Conservation (phyloP, 371 early-diverging fungal genomes). For the Mucor sp. region DNA sequence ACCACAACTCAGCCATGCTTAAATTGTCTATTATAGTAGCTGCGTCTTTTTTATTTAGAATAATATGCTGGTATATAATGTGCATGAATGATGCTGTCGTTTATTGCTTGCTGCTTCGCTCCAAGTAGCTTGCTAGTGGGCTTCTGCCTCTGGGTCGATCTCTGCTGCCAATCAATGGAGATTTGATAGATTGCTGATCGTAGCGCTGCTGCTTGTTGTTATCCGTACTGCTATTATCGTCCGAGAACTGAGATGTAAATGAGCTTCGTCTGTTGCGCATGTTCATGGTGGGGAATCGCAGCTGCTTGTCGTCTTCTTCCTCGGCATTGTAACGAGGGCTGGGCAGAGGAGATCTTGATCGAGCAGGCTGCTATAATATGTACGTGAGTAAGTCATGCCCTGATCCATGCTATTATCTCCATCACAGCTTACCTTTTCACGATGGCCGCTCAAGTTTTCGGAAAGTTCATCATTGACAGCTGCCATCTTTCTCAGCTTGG, state of each 20-base stretch:
- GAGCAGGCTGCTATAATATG: neutral
- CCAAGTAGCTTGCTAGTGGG: constrained; percentile 20
- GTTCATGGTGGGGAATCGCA: constrained; percentile 14
- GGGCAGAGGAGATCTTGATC: constrained; percentile 14
- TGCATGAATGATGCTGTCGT: neutral
- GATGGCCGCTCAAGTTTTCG: neutral
- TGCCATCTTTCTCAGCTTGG: constrained; percentile 27
- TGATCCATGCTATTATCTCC: neutral
- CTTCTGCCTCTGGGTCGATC: constrained; percentile 19
- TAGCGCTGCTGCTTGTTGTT: neutral
- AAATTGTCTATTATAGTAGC: neutral
- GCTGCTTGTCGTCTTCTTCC: neutral
- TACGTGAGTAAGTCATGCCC: neutral
- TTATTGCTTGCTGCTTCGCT: constrained; percentile 10
- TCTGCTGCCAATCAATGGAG: constrained; percentile 21
- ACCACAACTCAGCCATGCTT: neutral
- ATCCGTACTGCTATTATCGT: neutral
- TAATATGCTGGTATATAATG: neutral
- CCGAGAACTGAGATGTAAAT: constrained; percentile 10
- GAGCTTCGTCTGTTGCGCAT: constrained; percentile 10
- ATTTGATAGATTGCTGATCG: constrained; percentile 13
- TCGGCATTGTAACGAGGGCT: constrained; percentile 5
- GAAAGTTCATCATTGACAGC: neutral
- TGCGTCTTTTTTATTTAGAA: neutral
- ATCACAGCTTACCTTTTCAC: neutral